phyloP scores from a whole-genome alignment of 2,329 filamentous ascomycete species.

The Emericellopsis atlantica region DNA sequence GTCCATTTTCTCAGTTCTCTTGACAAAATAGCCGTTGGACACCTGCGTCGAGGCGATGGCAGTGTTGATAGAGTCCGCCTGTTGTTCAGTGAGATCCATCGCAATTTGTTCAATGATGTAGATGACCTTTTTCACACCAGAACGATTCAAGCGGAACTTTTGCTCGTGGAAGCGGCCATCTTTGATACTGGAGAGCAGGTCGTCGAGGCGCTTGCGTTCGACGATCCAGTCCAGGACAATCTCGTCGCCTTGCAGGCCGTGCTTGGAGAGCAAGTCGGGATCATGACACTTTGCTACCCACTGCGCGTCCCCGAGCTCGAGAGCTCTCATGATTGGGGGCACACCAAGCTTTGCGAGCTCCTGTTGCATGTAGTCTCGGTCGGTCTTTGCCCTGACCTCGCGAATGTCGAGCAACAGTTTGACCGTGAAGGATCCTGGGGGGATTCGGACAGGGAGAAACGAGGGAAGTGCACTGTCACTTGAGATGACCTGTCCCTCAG shows the following conservation, averaged over 20 bases:
- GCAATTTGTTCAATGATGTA: conserved; percentile 68
- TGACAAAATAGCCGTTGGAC: conserved; percentile 68
- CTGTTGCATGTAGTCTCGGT: conserved; percentile 66
- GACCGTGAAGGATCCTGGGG: conserved; percentile 56
- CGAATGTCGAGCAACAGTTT: conserved; percentile 63
- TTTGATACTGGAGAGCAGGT: conserved; percentile 68
- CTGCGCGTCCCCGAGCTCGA: conserved; percentile 64
- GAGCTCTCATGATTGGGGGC: conserved; percentile 50
- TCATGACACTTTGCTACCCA: conserved; percentile 69
- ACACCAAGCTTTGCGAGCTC: conserved; percentile 56
- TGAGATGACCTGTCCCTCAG: conserved; percentile 10
- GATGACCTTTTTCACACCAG: conserved; percentile 62
- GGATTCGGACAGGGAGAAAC: conserved; percentile 48
- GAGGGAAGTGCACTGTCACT: conserved; percentile 22
- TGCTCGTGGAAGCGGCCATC: conserved; percentile 76
- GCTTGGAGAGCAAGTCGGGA: conserved; percentile 35
- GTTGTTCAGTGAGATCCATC: conserved; percentile 42
- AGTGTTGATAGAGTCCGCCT: conserved; percentile 56
- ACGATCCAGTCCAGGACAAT: conserved; percentile 70
- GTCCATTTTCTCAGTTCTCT: conserved; percentile 62
- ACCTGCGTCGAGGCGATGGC: conserved; percentile 69
- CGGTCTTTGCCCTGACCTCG: conserved; percentile 59
- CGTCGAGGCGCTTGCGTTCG: conserved; percentile 69
- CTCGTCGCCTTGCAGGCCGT: conserved; percentile 53
- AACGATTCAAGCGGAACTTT: conserved; percentile 64